Evolutionary conservation across 2,329 filamentous ascomycete species (phyloP).

Genomic region (Colletotrichum abscissum): DNA sequence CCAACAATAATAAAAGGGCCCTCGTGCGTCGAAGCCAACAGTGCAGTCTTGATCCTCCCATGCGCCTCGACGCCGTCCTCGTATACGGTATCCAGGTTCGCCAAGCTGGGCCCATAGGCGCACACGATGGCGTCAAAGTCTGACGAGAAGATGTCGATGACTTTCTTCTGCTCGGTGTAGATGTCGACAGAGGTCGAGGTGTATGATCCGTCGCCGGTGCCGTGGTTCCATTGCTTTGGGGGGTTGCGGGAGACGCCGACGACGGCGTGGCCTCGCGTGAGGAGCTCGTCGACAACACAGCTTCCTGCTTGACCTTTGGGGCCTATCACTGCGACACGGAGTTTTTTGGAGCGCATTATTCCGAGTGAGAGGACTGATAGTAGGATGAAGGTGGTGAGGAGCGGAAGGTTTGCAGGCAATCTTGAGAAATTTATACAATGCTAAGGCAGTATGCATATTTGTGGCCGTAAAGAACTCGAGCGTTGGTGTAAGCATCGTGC

Average conservation of each 20-base stretch:
- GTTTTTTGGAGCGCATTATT: background rate
- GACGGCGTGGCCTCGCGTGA: background rate
- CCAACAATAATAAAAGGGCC: slow-evolving; percentile 4
- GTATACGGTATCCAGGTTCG: background rate
- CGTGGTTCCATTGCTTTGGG: background rate
- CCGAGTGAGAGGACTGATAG: too few relatives aligned
- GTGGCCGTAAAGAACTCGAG: too few relatives aligned
- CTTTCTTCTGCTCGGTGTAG: background rate
- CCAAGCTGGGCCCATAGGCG: background rate
- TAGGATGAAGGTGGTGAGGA: too few relatives aligned
- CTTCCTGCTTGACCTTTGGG: slow-evolving; percentile 9
- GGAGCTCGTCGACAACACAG: slow-evolving; percentile 4
- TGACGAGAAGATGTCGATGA: background rate
- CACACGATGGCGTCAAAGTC: slow-evolving; percentile 3
- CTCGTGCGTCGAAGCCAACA: background rate
- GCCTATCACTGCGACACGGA: background rate
- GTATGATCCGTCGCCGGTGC: background rate
- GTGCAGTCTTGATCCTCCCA: background rate
- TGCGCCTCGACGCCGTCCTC: background rate
- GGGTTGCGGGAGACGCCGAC: slow-evolving; percentile 6
- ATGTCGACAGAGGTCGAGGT: background rate
- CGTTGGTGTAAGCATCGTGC: too few relatives aligned
- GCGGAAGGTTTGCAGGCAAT: too few relatives aligned
- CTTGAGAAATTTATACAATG: too few relatives aligned
- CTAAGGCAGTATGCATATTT: too few relatives aligned